These are phyloP conservation scores for Termitomyces bulborhizus DNA, from an alignment of 768 basidiomycete species.

Conservation along the genomic window DNA sequence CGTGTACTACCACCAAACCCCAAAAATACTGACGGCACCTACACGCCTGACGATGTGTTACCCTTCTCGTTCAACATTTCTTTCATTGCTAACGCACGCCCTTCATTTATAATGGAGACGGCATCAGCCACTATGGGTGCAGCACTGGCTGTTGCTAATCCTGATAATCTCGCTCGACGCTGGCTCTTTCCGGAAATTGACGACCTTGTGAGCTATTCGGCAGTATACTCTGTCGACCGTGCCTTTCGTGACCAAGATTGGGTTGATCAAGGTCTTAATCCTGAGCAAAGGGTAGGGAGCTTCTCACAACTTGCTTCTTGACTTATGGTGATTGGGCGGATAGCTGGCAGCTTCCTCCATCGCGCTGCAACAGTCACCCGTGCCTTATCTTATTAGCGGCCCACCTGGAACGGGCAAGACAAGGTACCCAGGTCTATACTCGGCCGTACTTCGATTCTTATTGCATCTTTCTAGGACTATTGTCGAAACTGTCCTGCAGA, in stretches of 20 bases:
- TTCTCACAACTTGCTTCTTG: not conserved
- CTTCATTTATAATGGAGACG: constrained; percentile 36
- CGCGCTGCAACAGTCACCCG: constrained; percentile 35
- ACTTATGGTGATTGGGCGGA: not conserved
- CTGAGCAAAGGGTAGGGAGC: constrained; percentile 34
- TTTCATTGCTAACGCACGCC: constrained; percentile 39
- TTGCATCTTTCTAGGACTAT: constrained; percentile 28
- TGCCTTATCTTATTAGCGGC: constrained; percentile 42
- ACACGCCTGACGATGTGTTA: constrained; percentile 27
- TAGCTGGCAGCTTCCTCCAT: constrained; percentile 39
- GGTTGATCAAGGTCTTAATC: constrained; percentile 40
- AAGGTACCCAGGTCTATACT: constrained; percentile 20
- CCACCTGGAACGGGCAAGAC: constrained; percentile 51
- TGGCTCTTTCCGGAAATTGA: constrained; percentile 41
- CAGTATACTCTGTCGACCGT: constrained; percentile 16
- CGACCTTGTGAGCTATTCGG: constrained; percentile 19
- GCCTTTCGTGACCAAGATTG: constrained; percentile 28
- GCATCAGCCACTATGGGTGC: constrained; percentile 26
- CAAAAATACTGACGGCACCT: constrained; percentile 12
- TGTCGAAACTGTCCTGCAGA: constrained; percentile 43
- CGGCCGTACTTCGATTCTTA: not conserved
- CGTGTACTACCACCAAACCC: constrained; percentile 21
- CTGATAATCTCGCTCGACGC: constrained; percentile 26
- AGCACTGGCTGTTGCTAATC: constrained; percentile 15
- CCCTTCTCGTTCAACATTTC: constrained; percentile 41